Evolutionary conservation across 352 stramenopile genomes (phyloP).

Genomic region (Pythium sukuiense): DNA sequence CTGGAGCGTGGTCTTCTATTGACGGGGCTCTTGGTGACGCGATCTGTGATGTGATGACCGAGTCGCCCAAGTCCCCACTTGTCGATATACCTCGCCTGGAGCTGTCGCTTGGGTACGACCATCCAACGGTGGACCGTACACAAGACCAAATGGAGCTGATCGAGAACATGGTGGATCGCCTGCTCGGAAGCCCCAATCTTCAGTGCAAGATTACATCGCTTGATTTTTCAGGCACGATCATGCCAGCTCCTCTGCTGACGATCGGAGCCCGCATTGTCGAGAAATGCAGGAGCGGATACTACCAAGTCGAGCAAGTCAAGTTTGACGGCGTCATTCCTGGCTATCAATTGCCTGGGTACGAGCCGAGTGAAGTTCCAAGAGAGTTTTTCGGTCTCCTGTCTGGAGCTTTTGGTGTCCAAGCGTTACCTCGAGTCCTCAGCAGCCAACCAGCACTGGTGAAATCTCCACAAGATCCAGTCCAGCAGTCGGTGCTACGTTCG

Average conservation of each 20-base stretch:
- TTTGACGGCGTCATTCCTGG: background rate
- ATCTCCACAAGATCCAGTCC: background rate
- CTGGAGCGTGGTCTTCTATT: background rate
- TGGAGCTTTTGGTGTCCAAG: background rate
- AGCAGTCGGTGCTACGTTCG: background rate
- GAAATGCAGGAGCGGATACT: background rate
- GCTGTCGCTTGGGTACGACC: background rate
- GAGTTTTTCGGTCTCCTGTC: background rate
- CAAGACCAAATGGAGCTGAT: background rate
- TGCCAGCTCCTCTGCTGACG: background rate
- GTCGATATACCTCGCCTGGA: background rate
- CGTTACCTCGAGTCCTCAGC: background rate
- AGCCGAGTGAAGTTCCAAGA: background rate
- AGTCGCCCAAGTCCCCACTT: background rate
- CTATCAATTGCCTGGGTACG: background rate
- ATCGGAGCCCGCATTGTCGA: background rate
- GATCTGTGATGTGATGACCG: background rate
- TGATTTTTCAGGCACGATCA: background rate
- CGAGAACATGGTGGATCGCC: constrained; percentile 2
- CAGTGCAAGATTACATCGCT: background rate
- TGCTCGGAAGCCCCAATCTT: background rate
- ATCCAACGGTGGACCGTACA: background rate
- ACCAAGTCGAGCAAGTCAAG: background rate
- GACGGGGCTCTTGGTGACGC: background rate
- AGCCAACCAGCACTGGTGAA: background rate